Conservation (phyloP, 768 basidiomycete species). For the Dioszegia hungarica region DNA sequence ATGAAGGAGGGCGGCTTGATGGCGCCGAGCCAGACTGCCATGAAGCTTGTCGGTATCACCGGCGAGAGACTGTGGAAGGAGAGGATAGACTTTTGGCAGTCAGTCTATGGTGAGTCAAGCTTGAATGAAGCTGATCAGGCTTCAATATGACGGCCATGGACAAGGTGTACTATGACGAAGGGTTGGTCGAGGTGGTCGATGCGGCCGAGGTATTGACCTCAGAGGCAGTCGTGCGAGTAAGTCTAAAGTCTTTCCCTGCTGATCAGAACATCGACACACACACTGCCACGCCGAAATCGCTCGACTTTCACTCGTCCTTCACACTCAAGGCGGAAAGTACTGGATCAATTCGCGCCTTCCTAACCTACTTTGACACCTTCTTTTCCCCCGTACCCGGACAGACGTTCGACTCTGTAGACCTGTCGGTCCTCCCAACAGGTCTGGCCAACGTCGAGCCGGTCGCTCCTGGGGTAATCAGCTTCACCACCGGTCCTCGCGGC, state of each 20-base stretch:
- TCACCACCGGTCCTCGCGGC: slow-evolving; percentile 86
- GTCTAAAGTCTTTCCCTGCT: slow-evolving; percentile 12
- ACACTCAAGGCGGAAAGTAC: slow-evolving; percentile 56
- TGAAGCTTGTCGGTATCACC: slow-evolving; percentile 78
- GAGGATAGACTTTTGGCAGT: slow-evolving; percentile 81
- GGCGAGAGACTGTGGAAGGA: slow-evolving; percentile 70
- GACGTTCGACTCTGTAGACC: slow-evolving; percentile 33
- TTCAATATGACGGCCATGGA: slow-evolving; percentile 85
- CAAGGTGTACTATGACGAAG: slow-evolving; percentile 68
- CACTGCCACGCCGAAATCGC: slow-evolving; percentile 62
- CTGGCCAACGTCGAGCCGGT: slow-evolving; percentile 28
- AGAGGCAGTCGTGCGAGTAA: slow-evolving; percentile 85
- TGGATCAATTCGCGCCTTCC: slow-evolving; percentile 53
- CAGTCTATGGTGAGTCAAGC: slow-evolving; percentile 69
- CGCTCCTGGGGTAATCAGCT: slow-evolving; percentile 28
- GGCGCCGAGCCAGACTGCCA: slow-evolving; percentile 83
- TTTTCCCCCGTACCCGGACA: slow-evolving; percentile 56
- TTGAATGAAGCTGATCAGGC: slow-evolving; percentile 53
- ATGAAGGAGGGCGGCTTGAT: slow-evolving; percentile 70
- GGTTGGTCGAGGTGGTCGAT: slow-evolving; percentile 83
- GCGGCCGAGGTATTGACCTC: slow-evolving; percentile 80
- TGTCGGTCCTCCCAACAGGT: slow-evolving; percentile 54
- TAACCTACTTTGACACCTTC: slow-evolving; percentile 93
- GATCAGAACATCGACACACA: slow-evolving; percentile 71
- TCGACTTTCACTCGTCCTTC: slow-evolving; percentile 77